Evolutionary conservation across 2,329 filamentous ascomycete species (phyloP).

Genomic region (Pestalotiopsis sp.): DNA sequence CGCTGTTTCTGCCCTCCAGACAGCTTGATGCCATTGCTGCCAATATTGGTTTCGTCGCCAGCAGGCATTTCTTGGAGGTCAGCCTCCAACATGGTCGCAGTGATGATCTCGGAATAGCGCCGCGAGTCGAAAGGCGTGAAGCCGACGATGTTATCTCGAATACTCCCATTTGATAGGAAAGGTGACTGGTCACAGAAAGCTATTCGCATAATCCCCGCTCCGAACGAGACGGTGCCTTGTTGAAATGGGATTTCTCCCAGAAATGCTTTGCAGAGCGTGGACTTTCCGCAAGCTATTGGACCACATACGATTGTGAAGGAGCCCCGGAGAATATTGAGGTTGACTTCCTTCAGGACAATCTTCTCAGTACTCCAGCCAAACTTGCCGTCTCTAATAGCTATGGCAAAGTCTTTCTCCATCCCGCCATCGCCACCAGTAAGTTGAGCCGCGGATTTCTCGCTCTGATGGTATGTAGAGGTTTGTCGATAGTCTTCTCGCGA

Average conservation of each 20-base stretch:
- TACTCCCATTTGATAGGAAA: conserved; percentile 36
- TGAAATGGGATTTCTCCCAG: conserved; percentile 37
- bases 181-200: conserved; percentile 42
- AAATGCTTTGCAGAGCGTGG: conserved; percentile 43
- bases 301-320: conserved; percentile 44
- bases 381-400: conserved; percentile 26
- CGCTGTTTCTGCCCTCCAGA: conserved; percentile 51
- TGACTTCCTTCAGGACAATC: conserved; percentile 32
- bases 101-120: conserved; percentile 31
- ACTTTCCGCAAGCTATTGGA: conserved; percentile 48
- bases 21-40: conserved; percentile 47
- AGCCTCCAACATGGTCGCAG: conserved; percentile 26
- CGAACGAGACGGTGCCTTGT: conserved; percentile 27
- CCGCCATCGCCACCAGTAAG: neutral
- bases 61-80: conserved; percentile 37
- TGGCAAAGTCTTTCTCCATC: conserved; percentile 7
- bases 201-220: conserved; percentile 25
- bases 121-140: conserved; percentile 25
- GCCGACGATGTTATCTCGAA: conserved; percentile 35
- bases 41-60: conserved; percentile 42
- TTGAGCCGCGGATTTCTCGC: neutral
- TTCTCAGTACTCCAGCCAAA: conserved; percentile 38
- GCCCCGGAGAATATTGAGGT: conserved; percentile 32
- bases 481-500: conserved; percentile 29
- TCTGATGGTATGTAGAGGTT: neutral